A percentile compares a stretch with the other conserved stretches of the same genome.
Conservation (phyloP, 164 flowering plant genomes). For the Chimonanthus salicifolius region DNA sequence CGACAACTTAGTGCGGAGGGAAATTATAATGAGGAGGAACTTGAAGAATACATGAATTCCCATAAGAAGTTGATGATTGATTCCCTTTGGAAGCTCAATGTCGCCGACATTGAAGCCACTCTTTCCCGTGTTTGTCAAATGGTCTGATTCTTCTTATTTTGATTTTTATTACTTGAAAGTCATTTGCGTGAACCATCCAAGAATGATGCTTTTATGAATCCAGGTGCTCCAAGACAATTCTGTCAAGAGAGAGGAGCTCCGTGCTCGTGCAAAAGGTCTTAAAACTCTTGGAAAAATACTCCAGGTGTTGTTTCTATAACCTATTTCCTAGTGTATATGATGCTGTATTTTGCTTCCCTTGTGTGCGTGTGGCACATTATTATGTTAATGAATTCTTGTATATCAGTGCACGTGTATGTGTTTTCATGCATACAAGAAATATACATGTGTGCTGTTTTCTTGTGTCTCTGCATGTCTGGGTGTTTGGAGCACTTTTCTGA, state of each 20-base stretch:
- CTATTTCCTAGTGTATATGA: not conserved
- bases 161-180: not conserved
- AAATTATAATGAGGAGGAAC: constrained; percentile 86
- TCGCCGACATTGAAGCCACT: constrained; percentile 95
- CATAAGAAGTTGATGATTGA: constrained; percentile 89
- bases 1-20: constrained; percentile 86
- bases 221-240: constrained; percentile 90
- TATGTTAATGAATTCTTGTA: no score
- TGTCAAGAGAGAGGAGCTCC: constrained; percentile 83
- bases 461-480: no score
- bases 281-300: constrained; percentile 88
- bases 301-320: constrained; percentile 43
- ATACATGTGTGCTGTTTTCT: no score
- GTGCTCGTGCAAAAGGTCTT: constrained; percentile 86
- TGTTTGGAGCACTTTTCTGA: not conserved
- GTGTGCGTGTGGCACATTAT: not conserved
- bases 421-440: no score
- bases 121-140: constrained; percentile 93
- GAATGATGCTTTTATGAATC: constrained; percentile 6
- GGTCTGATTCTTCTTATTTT: constrained; percentile 40
- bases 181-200: not conserved
- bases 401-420: no score
- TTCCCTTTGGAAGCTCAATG: constrained; percentile 98
- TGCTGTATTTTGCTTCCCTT: not conserved
- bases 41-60: constrained; percentile 81